Evolutionary conservation across 805 yeast species (phyloP).

Genomic region (Lipomyces starkeyi): DNA sequence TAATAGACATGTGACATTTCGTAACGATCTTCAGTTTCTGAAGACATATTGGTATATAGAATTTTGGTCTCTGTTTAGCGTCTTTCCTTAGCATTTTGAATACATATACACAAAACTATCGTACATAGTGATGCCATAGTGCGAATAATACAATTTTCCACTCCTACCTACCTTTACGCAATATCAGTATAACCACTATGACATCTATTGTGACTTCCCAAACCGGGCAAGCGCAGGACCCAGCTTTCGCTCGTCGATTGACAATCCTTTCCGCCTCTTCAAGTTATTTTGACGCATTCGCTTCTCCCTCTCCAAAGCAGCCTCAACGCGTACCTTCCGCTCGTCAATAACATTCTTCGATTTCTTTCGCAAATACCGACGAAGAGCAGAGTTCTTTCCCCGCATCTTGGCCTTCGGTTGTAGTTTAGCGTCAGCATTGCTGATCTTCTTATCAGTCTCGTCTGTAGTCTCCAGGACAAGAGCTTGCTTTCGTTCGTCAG

Average conservation of each 20-base stretch:
- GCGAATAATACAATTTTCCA: background rate
- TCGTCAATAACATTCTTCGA: slow-evolving; percentile 84
- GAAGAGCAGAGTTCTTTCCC: slow-evolving; percentile 82
- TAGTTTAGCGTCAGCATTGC: slow-evolving; percentile 57
- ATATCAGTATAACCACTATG: background rate
- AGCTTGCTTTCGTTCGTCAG: slow-evolving; percentile 66
- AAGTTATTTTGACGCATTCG: slow-evolving; percentile 61
- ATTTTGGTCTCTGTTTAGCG: background rate
- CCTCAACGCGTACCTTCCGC: slow-evolving; percentile 77
- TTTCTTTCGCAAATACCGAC: slow-evolving; percentile 81
- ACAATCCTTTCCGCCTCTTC: slow-evolving; percentile 52
- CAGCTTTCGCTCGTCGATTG: slow-evolving; percentile 25
- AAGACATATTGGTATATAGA: background rate
- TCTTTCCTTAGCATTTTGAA: background rate
- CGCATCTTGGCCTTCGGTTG: slow-evolving; percentile 70
- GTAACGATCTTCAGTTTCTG: background rate
- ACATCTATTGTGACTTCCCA: slow-evolving; percentile 6
- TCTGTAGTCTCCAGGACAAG: slow-evolving; percentile 49
- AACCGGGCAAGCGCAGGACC: slow-evolving; percentile 39
- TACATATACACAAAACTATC: background rate
- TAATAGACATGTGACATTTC: slow-evolving; percentile 14
- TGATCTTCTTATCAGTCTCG: slow-evolving; percentile 45
- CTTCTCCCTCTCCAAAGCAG: slow-evolving; percentile 76
- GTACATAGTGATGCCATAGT: background rate
- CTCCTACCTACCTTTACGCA: background rate